Percentiles rank a stretch among this genome's conserved stretches.
These are phyloP conservation scores for Rhizopogon vesiculosus DNA, from an alignment of 768 basidiomycete species.

Conservation along the genomic window DNA sequence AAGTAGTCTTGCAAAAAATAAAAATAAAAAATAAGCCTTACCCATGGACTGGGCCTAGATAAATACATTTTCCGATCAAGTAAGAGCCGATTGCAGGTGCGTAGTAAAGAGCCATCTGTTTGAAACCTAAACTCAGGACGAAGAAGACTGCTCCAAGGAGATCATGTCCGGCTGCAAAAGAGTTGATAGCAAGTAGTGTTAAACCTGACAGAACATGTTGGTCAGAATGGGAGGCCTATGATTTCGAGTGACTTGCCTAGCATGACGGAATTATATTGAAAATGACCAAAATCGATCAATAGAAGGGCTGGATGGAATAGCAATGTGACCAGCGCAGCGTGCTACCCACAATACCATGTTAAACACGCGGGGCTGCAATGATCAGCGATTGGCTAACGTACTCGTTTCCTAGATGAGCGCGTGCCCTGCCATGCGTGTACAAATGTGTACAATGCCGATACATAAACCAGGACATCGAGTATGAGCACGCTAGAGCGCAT, in stretches of 20 bases:
- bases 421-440: constrained; percentile 58
- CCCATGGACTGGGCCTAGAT: constrained; percentile 70
- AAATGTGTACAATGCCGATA: constrained; percentile 70
- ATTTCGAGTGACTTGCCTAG: constrained; percentile 49
- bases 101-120: constrained; percentile 96
- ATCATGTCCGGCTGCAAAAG: constrained; percentile 67
- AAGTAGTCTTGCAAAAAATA: not conserved
- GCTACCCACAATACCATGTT: constrained; percentile 7
- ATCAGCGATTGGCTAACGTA: constrained; percentile 24
- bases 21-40: constrained; percentile 32
- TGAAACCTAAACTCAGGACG: constrained; percentile 84
- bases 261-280: constrained; percentile 95
- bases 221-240: not conserved
- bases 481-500: constrained; percentile 76
- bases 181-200: constrained; percentile 62
- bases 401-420: constrained; percentile 77
- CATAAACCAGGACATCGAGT: constrained; percentile 67
- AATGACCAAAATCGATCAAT: constrained; percentile 89
- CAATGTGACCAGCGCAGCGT: constrained; percentile 64
- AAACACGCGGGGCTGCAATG: not conserved
- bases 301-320: constrained; percentile 81
- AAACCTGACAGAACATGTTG: constrained; percentile 42
- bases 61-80: constrained; percentile 84
- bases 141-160: constrained; percentile 74
- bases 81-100: constrained; percentile 91